A percentile compares a stretch with the other conserved stretches of the same genome.
phyloP scores from a whole-genome alignment of 169 alveolate genomes.

The Eimeria falciformis region DNA sequence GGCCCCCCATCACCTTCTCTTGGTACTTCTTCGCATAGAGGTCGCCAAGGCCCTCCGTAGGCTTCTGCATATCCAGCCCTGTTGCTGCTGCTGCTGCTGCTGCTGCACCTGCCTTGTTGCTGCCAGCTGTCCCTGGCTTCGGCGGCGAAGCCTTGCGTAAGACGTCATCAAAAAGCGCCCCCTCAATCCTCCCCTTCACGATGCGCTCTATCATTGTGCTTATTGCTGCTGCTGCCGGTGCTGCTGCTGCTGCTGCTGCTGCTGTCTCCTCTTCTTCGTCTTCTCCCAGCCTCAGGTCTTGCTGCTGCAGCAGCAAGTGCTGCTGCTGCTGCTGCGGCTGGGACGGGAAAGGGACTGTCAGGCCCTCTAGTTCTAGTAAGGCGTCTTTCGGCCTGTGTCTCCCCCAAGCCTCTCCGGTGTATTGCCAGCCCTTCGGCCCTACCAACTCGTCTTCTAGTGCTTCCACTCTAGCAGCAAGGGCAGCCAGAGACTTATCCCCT shows the following conservation, averaged over 20 bases:
- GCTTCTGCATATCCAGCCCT: slow-evolving; percentile 57
- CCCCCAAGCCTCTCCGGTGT: slow-evolving; percentile 73
- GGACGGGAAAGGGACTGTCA: slow-evolving; percentile 35
- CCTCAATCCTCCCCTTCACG: slow-evolving; percentile 61
- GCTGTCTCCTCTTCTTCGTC: slow-evolving; percentile 22
- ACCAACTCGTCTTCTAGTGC: slow-evolving; percentile 64
- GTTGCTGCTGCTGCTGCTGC: slow-evolving; percentile 36
- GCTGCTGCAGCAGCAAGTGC: slow-evolving; percentile 52
- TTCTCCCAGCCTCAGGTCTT: slow-evolving; percentile 4
- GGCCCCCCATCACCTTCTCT: slow-evolving; percentile 20
- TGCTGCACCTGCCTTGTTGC: slow-evolving; percentile 46
- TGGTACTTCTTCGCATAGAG: slow-evolving; percentile 54
- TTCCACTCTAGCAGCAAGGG: slow-evolving; percentile 39
- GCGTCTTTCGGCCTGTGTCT: slow-evolving; percentile 54
- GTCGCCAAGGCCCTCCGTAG: slow-evolving; percentile 65
- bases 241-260: slow-evolving; percentile 7
- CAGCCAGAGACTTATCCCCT: slow-evolving; percentile 28
- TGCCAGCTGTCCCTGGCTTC: background rate
- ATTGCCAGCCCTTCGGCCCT: slow-evolving; percentile 61
- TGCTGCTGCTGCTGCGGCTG: slow-evolving; percentile 46
- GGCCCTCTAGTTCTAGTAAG: slow-evolving; percentile 54
- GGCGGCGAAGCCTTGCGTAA: slow-evolving; percentile 19
- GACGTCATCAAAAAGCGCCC: slow-evolving; percentile 64
- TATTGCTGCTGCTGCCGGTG: slow-evolving; percentile 27
- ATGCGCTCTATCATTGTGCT: slow-evolving; percentile 55